Conservation (phyloP, 805 yeast species). For the Candida sakaeoensis region DNA sequence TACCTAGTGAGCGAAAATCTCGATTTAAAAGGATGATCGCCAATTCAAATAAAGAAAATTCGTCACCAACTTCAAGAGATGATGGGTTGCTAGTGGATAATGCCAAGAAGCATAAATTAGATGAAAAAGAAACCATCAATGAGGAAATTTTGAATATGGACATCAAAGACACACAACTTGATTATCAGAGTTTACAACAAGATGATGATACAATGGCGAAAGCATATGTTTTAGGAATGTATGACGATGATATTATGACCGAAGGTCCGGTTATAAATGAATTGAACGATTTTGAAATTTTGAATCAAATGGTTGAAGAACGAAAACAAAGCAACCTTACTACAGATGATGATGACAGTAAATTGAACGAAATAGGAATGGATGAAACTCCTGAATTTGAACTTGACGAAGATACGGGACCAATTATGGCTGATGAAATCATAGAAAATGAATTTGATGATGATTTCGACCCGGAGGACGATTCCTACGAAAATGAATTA, state of each 20-base stretch:
- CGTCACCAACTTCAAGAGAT: neutral
- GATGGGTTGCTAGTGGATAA: neutral
- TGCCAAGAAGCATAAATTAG: constrained; percentile 1
- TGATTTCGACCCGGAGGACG: constrained; percentile 20
- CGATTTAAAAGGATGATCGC: no score
- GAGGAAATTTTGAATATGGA: constrained; percentile 1
- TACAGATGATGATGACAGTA: constrained; percentile 4
- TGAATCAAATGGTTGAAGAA: constrained; percentile 45
- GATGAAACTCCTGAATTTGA: constrained; percentile 28
- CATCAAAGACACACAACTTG: constrained; percentile 29
- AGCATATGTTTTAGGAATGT: constrained; percentile 56
- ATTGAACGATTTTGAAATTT: constrained; percentile 49
- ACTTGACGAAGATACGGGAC: constrained; percentile 24
- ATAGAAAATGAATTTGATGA: constrained; percentile 32
- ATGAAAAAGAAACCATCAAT: neutral
- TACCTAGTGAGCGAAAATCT: neutral
- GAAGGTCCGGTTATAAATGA: constrained; percentile 54
- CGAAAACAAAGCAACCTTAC: constrained; percentile 1
- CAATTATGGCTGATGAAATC: constrained; percentile 34
- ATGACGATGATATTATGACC: constrained; percentile 56
- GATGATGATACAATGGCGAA: constrained; percentile 57
- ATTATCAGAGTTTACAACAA: constrained; percentile 38
- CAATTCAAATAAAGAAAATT: no score
- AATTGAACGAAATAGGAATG: constrained; percentile 19
- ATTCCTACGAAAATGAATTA: constrained; percentile 20